Percentiles rank a stretch among this genome's conserved stretches.
These are phyloP conservation scores for Monascus ruber DNA, from an alignment of 2,329 filamentous ascomycete species.

Conservation along the genomic window DNA sequence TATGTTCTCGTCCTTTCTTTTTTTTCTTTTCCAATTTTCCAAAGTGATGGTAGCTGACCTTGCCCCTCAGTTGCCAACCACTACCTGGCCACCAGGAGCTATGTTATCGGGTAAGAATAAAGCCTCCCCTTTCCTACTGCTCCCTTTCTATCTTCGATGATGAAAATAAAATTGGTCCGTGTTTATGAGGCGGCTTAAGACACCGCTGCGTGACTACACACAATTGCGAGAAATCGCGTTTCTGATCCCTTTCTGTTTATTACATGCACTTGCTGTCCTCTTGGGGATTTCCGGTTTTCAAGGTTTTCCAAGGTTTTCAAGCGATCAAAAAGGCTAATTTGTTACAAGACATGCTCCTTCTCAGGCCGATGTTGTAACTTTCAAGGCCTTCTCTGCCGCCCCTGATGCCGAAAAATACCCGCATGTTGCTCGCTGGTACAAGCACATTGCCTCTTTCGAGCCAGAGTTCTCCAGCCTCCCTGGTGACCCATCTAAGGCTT, in stretches of 20 bases:
- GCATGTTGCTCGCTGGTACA: conserved; percentile 94
- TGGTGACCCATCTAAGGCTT: conserved; percentile 80
- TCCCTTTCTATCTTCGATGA: conserved; percentile 42
- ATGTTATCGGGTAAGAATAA: conserved; percentile 64
- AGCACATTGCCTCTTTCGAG: conserved; percentile 90
- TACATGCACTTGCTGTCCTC: conserved; percentile 6
- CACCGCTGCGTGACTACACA: conserved; percentile 68
- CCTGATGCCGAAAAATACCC: conserved; percentile 83
- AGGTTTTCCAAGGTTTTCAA: conserved; percentile 3
- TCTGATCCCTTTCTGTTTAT: conserved; percentile 46
- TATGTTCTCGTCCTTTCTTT: conserved; percentile 30
- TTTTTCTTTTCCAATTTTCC: conserved; percentile 7
- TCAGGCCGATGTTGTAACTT: conserved; percentile 92
- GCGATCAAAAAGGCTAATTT: conserved; percentile 6
- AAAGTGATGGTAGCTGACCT: conserved; percentile 15
- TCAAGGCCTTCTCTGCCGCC: conserved; percentile 70
- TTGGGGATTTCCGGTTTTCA: not conserved
- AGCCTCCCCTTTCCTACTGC: conserved; percentile 10
- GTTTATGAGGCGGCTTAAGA: conserved; percentile 93
- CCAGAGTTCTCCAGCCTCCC: conserved; percentile 82
- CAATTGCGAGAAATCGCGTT: conserved; percentile 63
- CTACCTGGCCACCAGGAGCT: conserved; percentile 53
- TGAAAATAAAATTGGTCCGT: conserved; percentile 84
- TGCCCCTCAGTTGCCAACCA: conserved; percentile 32
- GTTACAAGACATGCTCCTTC: conserved; percentile 52